phyloP scores from a whole-genome alignment of 257 asterid species.

The Salvia splendens region DNA sequence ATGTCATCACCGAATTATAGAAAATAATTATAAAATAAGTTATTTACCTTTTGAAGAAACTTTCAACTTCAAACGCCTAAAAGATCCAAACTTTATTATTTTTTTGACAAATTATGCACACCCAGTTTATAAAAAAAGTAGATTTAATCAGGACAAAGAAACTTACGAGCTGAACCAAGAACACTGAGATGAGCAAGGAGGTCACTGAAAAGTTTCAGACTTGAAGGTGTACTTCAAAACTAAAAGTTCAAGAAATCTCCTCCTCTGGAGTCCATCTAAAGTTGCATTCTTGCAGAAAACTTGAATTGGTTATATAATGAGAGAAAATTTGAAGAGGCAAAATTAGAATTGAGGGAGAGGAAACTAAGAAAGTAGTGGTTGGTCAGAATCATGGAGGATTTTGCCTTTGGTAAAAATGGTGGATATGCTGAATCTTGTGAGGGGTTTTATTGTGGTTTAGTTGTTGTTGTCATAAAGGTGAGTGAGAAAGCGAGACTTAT shows the following conservation, averaged over 20 bases:
- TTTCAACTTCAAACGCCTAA: slow-evolving; percentile 42
- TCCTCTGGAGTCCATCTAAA: slow-evolving; percentile 10
- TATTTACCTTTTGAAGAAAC: slow-evolving; percentile 37
- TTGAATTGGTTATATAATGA: slow-evolving; percentile 1
- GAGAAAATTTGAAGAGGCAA: slow-evolving; percentile 24
- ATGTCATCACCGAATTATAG: slow-evolving; percentile 23
- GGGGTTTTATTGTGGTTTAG: slow-evolving; percentile 56
- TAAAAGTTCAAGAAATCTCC: slow-evolving; percentile 25
- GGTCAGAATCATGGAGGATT: slow-evolving; percentile 39
- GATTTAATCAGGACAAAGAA: slow-evolving; percentile 22
- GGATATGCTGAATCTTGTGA: slow-evolving; percentile 51
- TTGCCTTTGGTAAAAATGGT: slow-evolving; percentile 33
- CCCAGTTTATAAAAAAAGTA: slow-evolving; percentile 37
- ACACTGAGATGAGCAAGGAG: slow-evolving; percentile 1
- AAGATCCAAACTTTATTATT: slow-evolving; percentile 44
- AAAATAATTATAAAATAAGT: neutral
- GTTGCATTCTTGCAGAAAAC: slow-evolving; percentile 31
- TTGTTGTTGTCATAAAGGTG: slow-evolving; percentile 35
- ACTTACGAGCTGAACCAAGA: neutral
- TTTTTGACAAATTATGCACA: slow-evolving; percentile 45
- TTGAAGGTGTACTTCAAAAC: slow-evolving; percentile 13
- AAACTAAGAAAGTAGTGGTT: slow-evolving; percentile 23
- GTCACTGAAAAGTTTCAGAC: slow-evolving; percentile 9
- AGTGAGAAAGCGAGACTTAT: neutral
- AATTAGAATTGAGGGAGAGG: slow-evolving; percentile 23